Percentiles rank a stretch among this genome's conserved stretches.
Conservation (phyloP, 1,284 basidiomycete genomes). For the Entoloma clypeatum region DNA sequence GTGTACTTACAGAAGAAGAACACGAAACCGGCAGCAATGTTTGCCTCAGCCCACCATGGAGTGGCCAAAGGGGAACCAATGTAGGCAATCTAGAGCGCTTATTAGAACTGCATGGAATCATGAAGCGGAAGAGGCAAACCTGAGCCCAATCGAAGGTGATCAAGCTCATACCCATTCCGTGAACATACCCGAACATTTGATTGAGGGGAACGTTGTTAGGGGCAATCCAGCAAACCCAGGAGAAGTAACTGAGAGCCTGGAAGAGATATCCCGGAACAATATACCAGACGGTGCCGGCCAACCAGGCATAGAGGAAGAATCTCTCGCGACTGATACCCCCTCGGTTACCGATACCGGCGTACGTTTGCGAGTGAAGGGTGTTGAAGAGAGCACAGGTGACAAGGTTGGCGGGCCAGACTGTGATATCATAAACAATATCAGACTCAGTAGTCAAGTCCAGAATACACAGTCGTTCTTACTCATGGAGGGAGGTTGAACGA, state of each 20-base stretch:
- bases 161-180: conserved; percentile 74
- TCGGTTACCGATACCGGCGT: conserved; percentile 57
- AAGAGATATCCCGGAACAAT: conserved; percentile 72
- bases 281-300: conserved; percentile 65
- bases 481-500: conserved; percentile 89
- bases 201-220: conserved; percentile 68
- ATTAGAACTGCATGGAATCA: not conserved
- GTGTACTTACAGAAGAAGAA: conserved; percentile 58
- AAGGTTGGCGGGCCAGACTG: conserved; percentile 84
- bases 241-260: conserved; percentile 64
- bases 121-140: conserved; percentile 29
- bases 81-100: conserved; percentile 39
- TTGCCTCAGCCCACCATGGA: conserved; percentile 78
- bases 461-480: conserved; percentile 54
- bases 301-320: conserved; percentile 72
- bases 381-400: conserved; percentile 84
- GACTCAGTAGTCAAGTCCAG: not conserved
- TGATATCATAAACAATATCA: conserved; percentile 6
- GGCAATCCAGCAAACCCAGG: conserved; percentile 55
- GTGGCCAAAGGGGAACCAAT: conserved; percentile 59
- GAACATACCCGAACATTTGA: conserved; percentile 77
- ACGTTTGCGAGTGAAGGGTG: conserved; percentile 62
- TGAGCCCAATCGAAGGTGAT: conserved; percentile 77
- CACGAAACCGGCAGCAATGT: conserved; percentile 76
- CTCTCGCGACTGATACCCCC: conserved; percentile 69